Percentiles rank a stretch among this genome's conserved stretches.
Evolutionary conservation across 2,329 filamentous ascomycete genomes (phyloP).

Genomic region (Aspergillus hiratsukae): DNA sequence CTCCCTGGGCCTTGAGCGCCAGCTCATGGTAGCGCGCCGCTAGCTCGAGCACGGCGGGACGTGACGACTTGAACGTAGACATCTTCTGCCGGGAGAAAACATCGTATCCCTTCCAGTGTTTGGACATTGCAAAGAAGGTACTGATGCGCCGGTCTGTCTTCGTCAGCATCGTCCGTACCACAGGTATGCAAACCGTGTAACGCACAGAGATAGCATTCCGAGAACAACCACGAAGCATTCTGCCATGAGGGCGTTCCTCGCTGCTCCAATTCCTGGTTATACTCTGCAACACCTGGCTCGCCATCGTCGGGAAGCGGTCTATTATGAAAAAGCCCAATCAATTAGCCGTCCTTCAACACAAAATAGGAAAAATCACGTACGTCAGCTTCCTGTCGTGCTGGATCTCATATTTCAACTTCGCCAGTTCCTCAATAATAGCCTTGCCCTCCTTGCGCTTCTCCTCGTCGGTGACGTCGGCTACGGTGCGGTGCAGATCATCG

Average conservation of each 20-base stretch:
- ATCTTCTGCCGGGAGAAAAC: slow-evolving; percentile 87
- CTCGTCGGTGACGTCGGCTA: slow-evolving; percentile 46
- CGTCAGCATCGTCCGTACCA: slow-evolving; percentile 16
- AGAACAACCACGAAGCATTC: slow-evolving; percentile 78
- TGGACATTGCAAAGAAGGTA: slow-evolving; percentile 70
- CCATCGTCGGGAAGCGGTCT: slow-evolving; percentile 76
- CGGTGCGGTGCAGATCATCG: slow-evolving; percentile 78
- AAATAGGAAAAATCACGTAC: slow-evolving; percentile 45
- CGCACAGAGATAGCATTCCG: slow-evolving; percentile 83
- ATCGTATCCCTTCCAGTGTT: slow-evolving; percentile 85
- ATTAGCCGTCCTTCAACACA: background rate
- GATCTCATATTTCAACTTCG: slow-evolving; percentile 86
- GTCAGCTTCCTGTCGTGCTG: slow-evolving; percentile 79
- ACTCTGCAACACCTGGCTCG: slow-evolving; percentile 66
- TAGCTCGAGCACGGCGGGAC: slow-evolving; percentile 77
- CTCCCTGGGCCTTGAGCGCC: slow-evolving; percentile 60
- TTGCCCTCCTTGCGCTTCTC: slow-evolving; percentile 76
- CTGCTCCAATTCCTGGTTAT: slow-evolving; percentile 79
- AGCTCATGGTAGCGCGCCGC: slow-evolving; percentile 74
- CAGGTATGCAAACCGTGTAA: background rate
- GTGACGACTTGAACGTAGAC: slow-evolving; percentile 85
- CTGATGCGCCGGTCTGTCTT: slow-evolving; percentile 63
- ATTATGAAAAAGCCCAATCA: background rate
- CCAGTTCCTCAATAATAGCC: slow-evolving; percentile 72
- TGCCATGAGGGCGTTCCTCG: slow-evolving; percentile 76